Evolutionary conservation across 2,329 filamentous ascomycete genomes (phyloP), one percentile per base, ranked within the genome.

Genomic region (Penicillium rolfsii): DNA sequence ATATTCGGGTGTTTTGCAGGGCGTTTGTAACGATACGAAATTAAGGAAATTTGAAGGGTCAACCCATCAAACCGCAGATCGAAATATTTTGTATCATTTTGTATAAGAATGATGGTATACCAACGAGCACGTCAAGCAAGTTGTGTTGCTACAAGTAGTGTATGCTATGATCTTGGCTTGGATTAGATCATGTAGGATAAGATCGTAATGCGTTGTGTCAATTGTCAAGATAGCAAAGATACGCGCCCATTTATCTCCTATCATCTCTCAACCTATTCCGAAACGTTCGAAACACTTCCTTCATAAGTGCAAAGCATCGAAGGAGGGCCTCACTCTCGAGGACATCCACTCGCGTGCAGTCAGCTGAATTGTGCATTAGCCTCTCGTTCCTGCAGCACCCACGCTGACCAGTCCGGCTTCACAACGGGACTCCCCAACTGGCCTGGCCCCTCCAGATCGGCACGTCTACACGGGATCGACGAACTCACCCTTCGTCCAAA

Each of bases 361-460:
- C 64, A 69, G 65, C 67, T 71, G 73, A 74, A 71, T 58, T 61
- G 63, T 67, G 66, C 71, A 72, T 70, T 69, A 71, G 64, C 59
- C 60, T 62, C 58, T 63, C 58, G 73, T 74, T 73, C 72, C 72
- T 74, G 73, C 72, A 73, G 69, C 63, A 60, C 48, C 52, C 43
- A 35, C 35, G 36, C 61, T 45, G 55, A 40, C 67, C 64, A 68
- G 57, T 66, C 43, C 49, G 49, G 53, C 36, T 50, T 55, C 56
- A 59, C 52, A 55, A 53, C 48, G 46, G 46, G 50, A 33, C 57
- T 19, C 35, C 38, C 38, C 48, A 59, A 33, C 33, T 46, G 28
- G 48, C 36, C 53, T 40, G 35, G 57, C 58, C 56, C 60, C 60
- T 66, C 59, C 58, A 63, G 65, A 67, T 65, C 64, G 67, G 66